These are phyloP conservation scores for Adansonia gregorii DNA, from an alignment of 441 rosid species.

Conservation along the genomic window DNA sequence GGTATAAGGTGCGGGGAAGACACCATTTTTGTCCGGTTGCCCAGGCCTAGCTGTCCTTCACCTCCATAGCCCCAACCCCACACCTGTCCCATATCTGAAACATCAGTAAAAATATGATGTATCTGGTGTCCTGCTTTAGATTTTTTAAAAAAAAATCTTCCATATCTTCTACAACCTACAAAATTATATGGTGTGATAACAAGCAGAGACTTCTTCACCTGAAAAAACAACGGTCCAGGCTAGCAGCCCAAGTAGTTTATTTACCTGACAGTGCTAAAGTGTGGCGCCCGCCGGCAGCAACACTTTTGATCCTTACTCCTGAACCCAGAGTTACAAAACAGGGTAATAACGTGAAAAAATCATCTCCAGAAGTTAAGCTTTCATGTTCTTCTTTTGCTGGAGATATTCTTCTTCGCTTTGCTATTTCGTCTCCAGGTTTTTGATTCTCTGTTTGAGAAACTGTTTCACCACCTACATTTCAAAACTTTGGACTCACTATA, in stretches of 20 bases:
- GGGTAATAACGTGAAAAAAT: slow-evolving; percentile 50
- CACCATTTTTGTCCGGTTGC: slow-evolving; percentile 65
- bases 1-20: slow-evolving; percentile 68
- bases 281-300: slow-evolving; percentile 76
- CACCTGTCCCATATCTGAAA: slow-evolving; percentile 79
- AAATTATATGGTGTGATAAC: slow-evolving; percentile 47
- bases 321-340: slow-evolving; percentile 52
- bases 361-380: slow-evolving; percentile 47
- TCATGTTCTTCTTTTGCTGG: slow-evolving; percentile 54
- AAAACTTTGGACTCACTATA: slow-evolving; percentile 49
- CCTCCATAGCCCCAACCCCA: slow-evolving; percentile 94
- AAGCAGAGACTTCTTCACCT: slow-evolving; percentile 40
- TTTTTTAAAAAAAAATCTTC: slow-evolving; percentile 36
- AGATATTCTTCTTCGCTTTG: slow-evolving; percentile 58
- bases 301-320: slow-evolving; percentile 57
- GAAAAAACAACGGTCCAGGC: slow-evolving; percentile 27
- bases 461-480: slow-evolving; percentile 34
- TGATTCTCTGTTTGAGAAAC: slow-evolving; percentile 43
- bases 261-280: slow-evolving; percentile 73
- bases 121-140: slow-evolving; percentile 49
- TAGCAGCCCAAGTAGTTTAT: slow-evolving; percentile 18
- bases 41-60: slow-evolving; percentile 73
- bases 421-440: slow-evolving; percentile 49
- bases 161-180: slow-evolving; percentile 57
- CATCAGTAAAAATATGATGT: slow-evolving; percentile 52